These are phyloP conservation scores for Quambalaria eucalypti DNA, from an alignment of 1,284 basidiomycete genomes.

Conservation along the genomic window DNA sequence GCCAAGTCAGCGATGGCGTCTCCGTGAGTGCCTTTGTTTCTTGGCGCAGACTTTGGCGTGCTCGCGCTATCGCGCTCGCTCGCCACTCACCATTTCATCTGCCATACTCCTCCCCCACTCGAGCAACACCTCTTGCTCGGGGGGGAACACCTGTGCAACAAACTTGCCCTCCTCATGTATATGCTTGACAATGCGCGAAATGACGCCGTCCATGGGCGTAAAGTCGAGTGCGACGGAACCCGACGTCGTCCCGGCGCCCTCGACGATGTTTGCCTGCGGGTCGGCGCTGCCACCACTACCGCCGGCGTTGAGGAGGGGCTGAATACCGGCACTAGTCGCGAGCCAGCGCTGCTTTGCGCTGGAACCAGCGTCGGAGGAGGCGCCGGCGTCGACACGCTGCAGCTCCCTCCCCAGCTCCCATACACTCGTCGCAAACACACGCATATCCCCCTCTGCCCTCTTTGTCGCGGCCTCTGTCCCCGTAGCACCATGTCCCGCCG, in stretches of 20 bases:
- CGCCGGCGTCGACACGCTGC: too few relatives aligned
- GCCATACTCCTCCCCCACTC: slow-evolving; percentile 68
- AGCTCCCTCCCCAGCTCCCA: too few relatives aligned
- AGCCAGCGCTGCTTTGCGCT: not conserved
- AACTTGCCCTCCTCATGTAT: slow-evolving; percentile 67
- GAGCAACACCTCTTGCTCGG: slow-evolving; percentile 61
- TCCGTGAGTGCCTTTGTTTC: not conserved
- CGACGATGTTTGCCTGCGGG: too few relatives aligned
- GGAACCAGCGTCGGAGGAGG: too few relatives aligned
- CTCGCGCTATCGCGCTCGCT: not conserved
- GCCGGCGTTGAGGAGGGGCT: not conserved
- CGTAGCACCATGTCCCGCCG: slow-evolving; percentile 8
- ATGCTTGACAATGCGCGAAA: slow-evolving; percentile 58
- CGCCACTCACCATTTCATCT: slow-evolving; percentile 55
- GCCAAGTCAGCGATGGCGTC: slow-evolving; percentile 20
- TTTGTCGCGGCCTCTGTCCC: not conserved
- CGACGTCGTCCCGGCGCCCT: not conserved
- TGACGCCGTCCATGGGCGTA: slow-evolving; percentile 84
- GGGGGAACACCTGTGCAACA: slow-evolving; percentile 77
- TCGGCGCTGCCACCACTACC: not conserved
- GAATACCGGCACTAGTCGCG: not conserved
- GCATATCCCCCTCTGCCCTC: slow-evolving; percentile 9
- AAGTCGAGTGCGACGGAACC: slow-evolving; percentile 58
- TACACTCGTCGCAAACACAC: not conserved
- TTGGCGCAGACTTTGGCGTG: too few relatives aligned